Base-by-base conservation (phyloP, 305 asterid genomes). In the Plantago rigida region DNA sequence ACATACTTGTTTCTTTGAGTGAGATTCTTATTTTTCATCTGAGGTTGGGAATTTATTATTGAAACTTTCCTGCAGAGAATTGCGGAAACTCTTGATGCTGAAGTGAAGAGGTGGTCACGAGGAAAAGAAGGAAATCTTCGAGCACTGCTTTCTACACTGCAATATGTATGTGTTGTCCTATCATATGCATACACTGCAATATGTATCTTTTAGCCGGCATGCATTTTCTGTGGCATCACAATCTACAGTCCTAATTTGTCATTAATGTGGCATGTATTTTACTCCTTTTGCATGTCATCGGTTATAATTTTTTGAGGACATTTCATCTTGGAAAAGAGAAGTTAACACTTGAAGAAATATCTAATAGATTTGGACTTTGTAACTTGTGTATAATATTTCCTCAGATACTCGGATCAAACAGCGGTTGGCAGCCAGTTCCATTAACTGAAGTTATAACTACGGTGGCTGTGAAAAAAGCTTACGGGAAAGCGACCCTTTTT, bases 71-170 rank as follows among this genome's bases (percentile, higher is more conserved):
- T 81, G 80, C 97, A 92, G 99, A 89, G 89, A 72, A 76, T 86
- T 54, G 85, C 97, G 8, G 97, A 84, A 78, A 60, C 70, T 69
- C 73, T 92, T 72, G 97, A 86, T 77, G 85, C 79, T 79, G 99
- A 92, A 73, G 84, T 88, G 69, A 88, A 77, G 84, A 84, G 95
- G 77, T 92, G 99, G 99, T 83, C 96, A 55, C 79, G 75, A 63
- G 96, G 96, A 70, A 92, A 92, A 73, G 94, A 84, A 76, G 94
- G 94, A 69, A 85, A 91, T 70, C 94, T 91, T 47, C 89, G 96
- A 46, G 96, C 98, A 62, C 77, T 91, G 84, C 95, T 91, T 69
- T 91, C 96, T 47, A 91, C 98, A 55, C 67, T 91, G 77, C 98
- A 91, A 84, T 91, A 91, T 60, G 97, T 91, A 84, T 73, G 77